A percentile compares a stretch with the other conserved stretches of the same genome.
Conservation (phyloP, 768 basidiomycete genomes). For the Mycena pura region DNA sequence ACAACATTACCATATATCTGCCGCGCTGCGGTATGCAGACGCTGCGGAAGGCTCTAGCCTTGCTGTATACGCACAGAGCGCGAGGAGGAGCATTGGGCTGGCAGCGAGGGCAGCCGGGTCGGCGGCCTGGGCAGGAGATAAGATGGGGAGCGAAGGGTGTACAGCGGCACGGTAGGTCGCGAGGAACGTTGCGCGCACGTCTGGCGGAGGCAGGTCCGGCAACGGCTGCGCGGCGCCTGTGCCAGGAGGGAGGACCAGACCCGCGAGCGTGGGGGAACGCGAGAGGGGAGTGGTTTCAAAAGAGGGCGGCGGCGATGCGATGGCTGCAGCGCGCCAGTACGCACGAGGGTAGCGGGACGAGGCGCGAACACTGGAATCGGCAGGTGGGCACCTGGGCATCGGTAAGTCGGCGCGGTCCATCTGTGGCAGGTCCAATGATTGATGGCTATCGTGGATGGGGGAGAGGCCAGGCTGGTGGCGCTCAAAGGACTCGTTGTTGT, state of each 20-base stretch:
- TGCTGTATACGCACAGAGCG: conserved; percentile 38
- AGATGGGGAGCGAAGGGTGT: conserved; percentile 34
- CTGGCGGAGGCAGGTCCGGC: conserved; percentile 35
- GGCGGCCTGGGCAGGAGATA: conserved; percentile 21
- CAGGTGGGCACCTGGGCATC: conserved; percentile 14
- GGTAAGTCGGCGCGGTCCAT: not conserved
- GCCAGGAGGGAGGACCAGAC: conserved; percentile 2
- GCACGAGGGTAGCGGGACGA: conserved; percentile 7
- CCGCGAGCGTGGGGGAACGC: conserved; percentile 16
- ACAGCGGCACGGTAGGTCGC: conserved; percentile 33
- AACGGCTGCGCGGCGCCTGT: conserved; percentile 4
- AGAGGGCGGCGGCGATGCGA: conserved; percentile 1
- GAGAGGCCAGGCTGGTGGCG: conserved; percentile 6
- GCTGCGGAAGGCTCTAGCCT: conserved; percentile 20
- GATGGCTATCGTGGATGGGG: not conserved
- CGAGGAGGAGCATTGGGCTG: conserved; percentile 31
- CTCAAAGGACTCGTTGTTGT: conserved; percentile 26
- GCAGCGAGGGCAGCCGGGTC: conserved; percentile 15
- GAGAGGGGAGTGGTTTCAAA: not conserved
- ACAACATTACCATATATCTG: conserved; percentile 38
- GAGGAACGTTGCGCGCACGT: conserved; percentile 32
- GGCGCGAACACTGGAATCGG: conserved; percentile 24
- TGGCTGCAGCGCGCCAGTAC: conserved; percentile 16
- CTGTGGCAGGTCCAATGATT: not conserved
- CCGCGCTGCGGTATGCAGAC: conserved; percentile 31